Base-by-base conservation (phyloP, 495 filamentous ascomycete species). In the Penicillium ucsense region DNA sequence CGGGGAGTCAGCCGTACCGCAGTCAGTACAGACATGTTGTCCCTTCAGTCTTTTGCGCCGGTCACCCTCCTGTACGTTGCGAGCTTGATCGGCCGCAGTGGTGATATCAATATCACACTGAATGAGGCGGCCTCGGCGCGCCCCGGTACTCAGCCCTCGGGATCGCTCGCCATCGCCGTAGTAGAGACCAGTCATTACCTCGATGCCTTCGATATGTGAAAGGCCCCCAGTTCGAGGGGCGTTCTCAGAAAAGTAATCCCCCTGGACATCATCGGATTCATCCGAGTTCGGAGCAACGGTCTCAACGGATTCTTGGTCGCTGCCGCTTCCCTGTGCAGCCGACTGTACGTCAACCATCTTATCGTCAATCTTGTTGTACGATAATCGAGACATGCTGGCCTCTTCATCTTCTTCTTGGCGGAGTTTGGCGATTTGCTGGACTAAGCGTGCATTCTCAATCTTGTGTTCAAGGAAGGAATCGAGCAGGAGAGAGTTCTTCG, bases 401-500 rank as follows among this genome's bases (percentile, higher is more conserved):
- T 95, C 92, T 54, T 90, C 85, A 45, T 83, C 80, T 62, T 95
- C 90, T 64, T 97, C 92, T 52, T 79, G 75, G 54, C 82, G 83
- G 36, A 98, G 74, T 58, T 94, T 89, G 9, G 82, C 80, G 49
- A 98, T 94, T 33, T 86, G 81, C 52, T 86, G 85, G 47, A 75
- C 79, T 35, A 98, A 65, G 11, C 92, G 80, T 64, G 94, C 89
- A 56, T 98, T 96, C 63, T 97, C 92, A 41, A 97, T 89, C 64
- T 96, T 96, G 67, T 96, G 91, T 64, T 98, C 92, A 9, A 98
- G 72, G 51, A 95, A 96, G 1, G 91, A 94, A 64, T 98, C 89
- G 42, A 98, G 67, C 6, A 95, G 71, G 7, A 77, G 80, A 0
- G 88, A 81, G 58, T 89, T 92, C 61, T 84, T 88, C 41, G 85